Evolutionary conservation across 2,329 filamentous ascomycete genomes (phyloP), one percentile per base, ranked within the genome.

Genomic region (Ceratocystis alfenasii): DNA sequence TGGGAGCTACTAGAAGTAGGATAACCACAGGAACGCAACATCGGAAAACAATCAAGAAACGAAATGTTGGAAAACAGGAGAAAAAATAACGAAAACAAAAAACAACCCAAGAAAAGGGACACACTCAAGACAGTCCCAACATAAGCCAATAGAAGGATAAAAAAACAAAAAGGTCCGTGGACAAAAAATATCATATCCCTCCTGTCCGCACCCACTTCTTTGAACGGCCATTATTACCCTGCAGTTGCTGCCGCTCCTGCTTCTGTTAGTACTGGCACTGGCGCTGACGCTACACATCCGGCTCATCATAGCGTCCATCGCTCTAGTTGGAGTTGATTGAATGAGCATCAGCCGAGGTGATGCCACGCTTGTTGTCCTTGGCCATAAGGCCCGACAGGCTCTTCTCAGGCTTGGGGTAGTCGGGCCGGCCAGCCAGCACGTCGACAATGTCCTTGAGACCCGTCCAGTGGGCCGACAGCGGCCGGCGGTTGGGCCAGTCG

Each of bases 401-500:
- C 68, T 74, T 71, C 72, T 83, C 79, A 0, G 83, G 83, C 69
- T 71, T 71, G 0, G 75, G 74, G 71, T 84, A 81, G 1, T 73
- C 68, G 1, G 86, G 83, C 67, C 90, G 81, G 2, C 91, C 93
- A 63, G 87, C 89, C 41, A 99, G 78, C 44, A 90, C 87, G 74
- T 99, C 89, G 2, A 96, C 92, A 33, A 90, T 84, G 62, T 87
- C 81, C 76, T 90, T 89, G 75, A 96, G 79, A 62, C 80, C 81
- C 71, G 89, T 79, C 94, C 94, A 99, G 79, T 90, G 92, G 70
- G 94, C 89, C 65, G 85, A 77, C 76, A 85, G 89, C 60, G 94
- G 93, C 63, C 94, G 81, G 63, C 94, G 82, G 75, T 95, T 91
- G 70, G 86, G 84, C 94, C 94, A 99, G 78, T 99, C 93, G 3